Evolutionary conservation across 108 stramenopile species (phyloP).

Genomic region (Cylindrotheca fusiformis): DNA sequence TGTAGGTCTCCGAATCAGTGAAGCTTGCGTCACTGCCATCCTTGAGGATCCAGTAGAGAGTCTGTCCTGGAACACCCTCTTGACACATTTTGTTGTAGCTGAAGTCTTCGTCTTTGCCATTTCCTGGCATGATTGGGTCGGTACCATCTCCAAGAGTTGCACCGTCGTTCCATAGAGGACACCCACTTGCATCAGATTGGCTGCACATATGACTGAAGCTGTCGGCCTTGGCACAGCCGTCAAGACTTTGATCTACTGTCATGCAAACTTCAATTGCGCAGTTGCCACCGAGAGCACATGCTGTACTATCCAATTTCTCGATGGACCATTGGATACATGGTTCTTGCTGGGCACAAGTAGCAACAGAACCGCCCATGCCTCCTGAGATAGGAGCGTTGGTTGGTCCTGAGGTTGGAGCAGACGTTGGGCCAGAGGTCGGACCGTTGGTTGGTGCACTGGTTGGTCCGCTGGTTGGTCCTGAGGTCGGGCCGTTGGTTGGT

Average conservation of each 20-base stretch:
- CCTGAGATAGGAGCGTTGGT: not conserved
- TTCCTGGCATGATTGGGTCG: not conserved
- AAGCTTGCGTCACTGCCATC: not conserved
- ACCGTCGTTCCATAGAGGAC: too few relatives aligned
- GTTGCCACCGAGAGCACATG: not conserved
- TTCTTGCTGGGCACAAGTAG: not conserved
- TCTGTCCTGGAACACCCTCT: not conserved
- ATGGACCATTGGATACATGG: not conserved
- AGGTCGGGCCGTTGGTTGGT: slow-evolving; percentile 16
- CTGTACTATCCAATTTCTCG: not conserved
- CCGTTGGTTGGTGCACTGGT: slow-evolving; percentile 17
- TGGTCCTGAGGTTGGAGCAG: slow-evolving; percentile 13
- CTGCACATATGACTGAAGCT: not conserved
- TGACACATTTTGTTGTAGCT: not conserved
- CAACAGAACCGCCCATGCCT: not conserved
- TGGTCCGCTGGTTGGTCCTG: slow-evolving; percentile 17
- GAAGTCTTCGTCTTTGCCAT: not conserved
- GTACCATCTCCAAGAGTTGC: not conserved
- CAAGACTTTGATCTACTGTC: not conserved
- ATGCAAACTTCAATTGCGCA: not conserved
- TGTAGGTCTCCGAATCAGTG: not conserved
- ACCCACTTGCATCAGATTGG: not conserved
- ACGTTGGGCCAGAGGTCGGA: not conserved
- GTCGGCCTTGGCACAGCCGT: not conserved
- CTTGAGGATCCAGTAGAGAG: not conserved